Conservation (phyloP, 1,139 yeast species). For the Lodderomyces beijingensis region DNA sequence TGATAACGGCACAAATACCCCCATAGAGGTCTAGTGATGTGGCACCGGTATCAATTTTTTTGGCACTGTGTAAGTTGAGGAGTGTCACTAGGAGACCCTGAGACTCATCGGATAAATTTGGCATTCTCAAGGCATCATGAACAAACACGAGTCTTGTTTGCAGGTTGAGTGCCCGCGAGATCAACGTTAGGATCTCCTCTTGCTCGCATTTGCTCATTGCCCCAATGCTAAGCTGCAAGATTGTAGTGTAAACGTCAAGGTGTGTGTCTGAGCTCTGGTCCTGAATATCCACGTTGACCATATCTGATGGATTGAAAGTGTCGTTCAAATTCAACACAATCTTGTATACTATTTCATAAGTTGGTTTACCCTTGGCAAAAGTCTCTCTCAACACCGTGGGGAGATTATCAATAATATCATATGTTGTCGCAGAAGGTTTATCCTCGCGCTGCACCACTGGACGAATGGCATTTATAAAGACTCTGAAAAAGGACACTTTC, state of each 20-base stretch:
- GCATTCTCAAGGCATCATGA: too few species aligned
- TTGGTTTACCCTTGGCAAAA: constrained; percentile 15
- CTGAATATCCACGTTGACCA: constrained; percentile 9
- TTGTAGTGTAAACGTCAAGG: constrained; percentile 13
- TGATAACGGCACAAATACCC: constrained; percentile 20
- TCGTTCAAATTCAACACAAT: constrained; percentile 23
- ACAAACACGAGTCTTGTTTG: too few species aligned
- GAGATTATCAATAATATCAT: constrained; percentile 29
- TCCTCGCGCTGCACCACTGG: constrained; percentile 26
- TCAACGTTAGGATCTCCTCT: not conserved
- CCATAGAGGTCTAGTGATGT: constrained; percentile 24
- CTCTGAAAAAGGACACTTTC: constrained; percentile 23
- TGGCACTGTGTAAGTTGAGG: too few species aligned
- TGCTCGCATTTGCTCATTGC: not conserved
- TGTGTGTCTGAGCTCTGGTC: constrained; percentile 3
- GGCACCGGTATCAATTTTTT: constrained; percentile 12
- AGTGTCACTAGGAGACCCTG: constrained; percentile 1
- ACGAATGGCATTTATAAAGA: constrained; percentile 26
- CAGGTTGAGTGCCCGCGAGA: not conserved
- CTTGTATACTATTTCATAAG: constrained; percentile 14
- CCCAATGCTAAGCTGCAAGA: constrained; percentile 13
- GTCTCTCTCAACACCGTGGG: constrained; percentile 23
- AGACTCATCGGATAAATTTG: not conserved
- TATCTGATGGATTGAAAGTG: constrained; percentile 23
- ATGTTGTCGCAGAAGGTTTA: constrained; percentile 24